A percentile compares a stretch with the other conserved stretches of the same genome.
phyloP scores from a whole-genome alignment of 2,329 filamentous ascomycete genomes.

The Hypoxylon sp. region DNA sequence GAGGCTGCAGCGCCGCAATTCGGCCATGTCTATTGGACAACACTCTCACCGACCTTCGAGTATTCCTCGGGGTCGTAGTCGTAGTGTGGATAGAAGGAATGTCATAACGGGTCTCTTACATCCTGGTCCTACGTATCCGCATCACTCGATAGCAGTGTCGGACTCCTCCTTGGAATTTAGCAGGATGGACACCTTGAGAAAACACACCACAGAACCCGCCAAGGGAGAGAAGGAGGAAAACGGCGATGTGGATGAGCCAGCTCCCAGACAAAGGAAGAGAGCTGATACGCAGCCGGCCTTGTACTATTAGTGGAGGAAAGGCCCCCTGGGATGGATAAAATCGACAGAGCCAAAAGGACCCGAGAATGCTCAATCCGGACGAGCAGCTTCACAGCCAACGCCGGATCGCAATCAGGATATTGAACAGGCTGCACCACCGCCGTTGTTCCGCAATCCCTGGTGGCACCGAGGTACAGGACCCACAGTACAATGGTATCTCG shows the following conservation, averaged over 20 bases:
- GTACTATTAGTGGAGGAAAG: constrained; percentile 48
- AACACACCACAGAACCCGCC: constrained; percentile 43
- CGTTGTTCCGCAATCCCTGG: constrained; percentile 32
- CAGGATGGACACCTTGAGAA: constrained; percentile 45
- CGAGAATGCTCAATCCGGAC: constrained; percentile 1
- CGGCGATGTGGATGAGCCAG: constrained; percentile 29
- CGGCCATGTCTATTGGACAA: constrained; percentile 52
- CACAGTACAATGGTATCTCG: constrained; percentile 46
- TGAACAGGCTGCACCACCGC: not conserved
- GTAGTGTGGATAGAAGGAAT: constrained; percentile 50
- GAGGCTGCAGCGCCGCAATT: constrained; percentile 57
- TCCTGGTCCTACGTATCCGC: constrained; percentile 50
- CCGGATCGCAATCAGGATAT: constrained; percentile 1
- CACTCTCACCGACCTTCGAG: constrained; percentile 45
- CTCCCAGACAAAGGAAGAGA: constrained; percentile 37
- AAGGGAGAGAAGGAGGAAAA: constrained; percentile 45
- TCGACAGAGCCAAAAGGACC: constrained; percentile 5
- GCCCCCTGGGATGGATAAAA: constrained; percentile 30
- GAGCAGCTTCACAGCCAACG: constrained; percentile 28
- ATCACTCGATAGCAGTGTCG: constrained; percentile 45
- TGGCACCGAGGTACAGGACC: constrained; percentile 27
- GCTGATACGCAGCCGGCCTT: constrained; percentile 47
- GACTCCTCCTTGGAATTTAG: constrained; percentile 37
- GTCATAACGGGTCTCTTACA: constrained; percentile 52
- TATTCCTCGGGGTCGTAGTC: constrained; percentile 48